Conservation (phyloP, 2,329 filamentous ascomycete genomes). For the Phialophora verrucosa region DNA sequence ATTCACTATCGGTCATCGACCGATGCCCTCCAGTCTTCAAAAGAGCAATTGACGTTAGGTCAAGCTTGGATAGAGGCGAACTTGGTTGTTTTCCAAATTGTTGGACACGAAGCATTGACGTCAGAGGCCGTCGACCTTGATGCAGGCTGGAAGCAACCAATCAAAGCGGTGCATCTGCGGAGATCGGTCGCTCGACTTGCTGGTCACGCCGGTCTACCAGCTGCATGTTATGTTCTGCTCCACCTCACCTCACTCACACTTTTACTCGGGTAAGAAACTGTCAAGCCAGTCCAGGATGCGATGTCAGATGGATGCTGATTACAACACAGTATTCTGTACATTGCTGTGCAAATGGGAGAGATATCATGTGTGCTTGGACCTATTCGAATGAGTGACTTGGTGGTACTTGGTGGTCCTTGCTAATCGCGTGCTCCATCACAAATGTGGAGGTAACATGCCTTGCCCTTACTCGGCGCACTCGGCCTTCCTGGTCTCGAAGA, state of each 20-base stretch:
- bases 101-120: conserved; percentile 1
- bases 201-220: too few species aligned
- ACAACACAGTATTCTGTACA: background rate
- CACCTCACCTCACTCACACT: background rate
- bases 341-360: background rate
- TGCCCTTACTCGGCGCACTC: conserved; percentile 67
- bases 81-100: background rate
- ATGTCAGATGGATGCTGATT: background rate
- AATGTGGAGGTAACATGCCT: background rate
- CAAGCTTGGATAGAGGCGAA: background rate
- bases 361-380: background rate
- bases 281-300: background rate
- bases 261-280: background rate
- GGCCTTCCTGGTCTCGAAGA: conserved; percentile 78
- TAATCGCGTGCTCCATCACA: background rate
- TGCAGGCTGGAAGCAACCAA: background rate
- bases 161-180: conserved; percentile 5
- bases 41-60: background rate
- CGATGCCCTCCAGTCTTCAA: background rate
- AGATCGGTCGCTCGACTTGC: background rate
- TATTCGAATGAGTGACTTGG: conserved; percentile 9
- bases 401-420: background rate
- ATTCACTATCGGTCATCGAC: background rate
- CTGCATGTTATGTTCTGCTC: too few species aligned
- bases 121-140: background rate